A percentile compares a stretch with the other conserved stretches of the same genome.
Evolutionary conservation across 495 filamentous ascomycete genomes (phyloP).

Genomic region (Penicillium antarcticum): DNA sequence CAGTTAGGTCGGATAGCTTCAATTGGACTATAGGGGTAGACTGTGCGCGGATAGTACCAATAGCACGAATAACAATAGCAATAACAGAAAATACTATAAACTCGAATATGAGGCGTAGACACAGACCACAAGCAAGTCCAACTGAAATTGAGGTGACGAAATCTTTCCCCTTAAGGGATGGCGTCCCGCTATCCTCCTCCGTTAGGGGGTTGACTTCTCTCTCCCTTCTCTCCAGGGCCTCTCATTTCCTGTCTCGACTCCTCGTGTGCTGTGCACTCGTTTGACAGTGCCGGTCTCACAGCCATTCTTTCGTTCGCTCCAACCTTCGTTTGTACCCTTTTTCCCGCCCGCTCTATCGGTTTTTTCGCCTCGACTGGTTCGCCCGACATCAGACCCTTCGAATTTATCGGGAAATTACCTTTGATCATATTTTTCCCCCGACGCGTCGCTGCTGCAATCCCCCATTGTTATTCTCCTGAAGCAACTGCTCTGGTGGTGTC

Average conservation of each 20-base stretch:
- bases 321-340: slow-evolving; percentile 6
- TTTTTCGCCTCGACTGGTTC: slow-evolving; percentile 6
- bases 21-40: too few species aligned
- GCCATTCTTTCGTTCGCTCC: slow-evolving; percentile 5
- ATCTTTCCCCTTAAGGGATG: slow-evolving; percentile 9
- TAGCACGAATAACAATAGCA: too few species aligned
- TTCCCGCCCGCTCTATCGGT: not conserved
- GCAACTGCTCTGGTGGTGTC: not conserved
- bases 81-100: too few species aligned
- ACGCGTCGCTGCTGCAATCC: not conserved
- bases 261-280: slow-evolving; percentile 23
- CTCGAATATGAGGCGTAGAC: too few species aligned
- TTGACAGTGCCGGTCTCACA: slow-evolving; percentile 6
- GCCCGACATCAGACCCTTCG: not conserved
- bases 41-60: too few species aligned
- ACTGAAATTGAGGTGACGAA: slow-evolving; percentile 12
- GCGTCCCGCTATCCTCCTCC: slow-evolving; percentile 11
- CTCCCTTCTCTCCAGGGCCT: slow-evolving; percentile 5
- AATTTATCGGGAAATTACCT: not conserved
- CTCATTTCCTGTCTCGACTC: not conserved
- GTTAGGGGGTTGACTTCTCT: slow-evolving; percentile 10
- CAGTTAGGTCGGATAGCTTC: too few species aligned
- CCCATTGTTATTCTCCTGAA: not conserved
- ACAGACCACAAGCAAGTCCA: not conserved
- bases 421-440: not conserved